Percentiles rank a stretch among this genome's conserved stretches.
These are phyloP conservation scores for Parasitella parasitica DNA, from an alignment of 371 early-diverging fungal genomes.

Conservation along the genomic window DNA sequence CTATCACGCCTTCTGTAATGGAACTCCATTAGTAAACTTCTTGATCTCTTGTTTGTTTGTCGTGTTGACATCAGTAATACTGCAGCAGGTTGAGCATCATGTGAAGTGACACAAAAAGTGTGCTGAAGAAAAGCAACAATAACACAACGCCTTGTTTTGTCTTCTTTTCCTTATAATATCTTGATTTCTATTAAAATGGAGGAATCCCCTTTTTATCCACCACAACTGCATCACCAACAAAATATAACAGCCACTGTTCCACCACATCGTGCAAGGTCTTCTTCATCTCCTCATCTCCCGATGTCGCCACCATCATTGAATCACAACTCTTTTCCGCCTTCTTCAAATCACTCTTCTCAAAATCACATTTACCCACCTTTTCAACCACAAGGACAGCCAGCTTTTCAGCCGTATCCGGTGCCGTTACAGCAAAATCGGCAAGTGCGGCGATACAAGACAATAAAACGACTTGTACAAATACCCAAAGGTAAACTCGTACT, in stretches of 20 bases:
- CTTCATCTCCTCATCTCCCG: background rate
- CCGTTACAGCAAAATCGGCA: slow-evolving; percentile 20
- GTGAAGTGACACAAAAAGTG: background rate
- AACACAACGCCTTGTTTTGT: background rate
- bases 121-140: background rate
- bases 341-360: background rate
- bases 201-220: background rate
- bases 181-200: background rate
- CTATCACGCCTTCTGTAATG: too few species aligned
- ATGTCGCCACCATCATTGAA: background rate
- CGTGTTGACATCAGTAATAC: too few species aligned
- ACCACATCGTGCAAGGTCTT: background rate
- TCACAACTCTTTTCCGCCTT: background rate
- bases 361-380: background rate
- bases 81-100: background rate
- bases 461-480: slow-evolving; percentile 52
- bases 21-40: too few species aligned
- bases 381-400: background rate
- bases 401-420: background rate
- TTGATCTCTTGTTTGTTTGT: background rate
- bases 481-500: slow-evolving; percentile 71
- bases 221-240: background rate
- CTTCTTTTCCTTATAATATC: background rate
- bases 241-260: background rate
- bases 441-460: slow-evolving; percentile 45